Conservation (phyloP, 352 stramenopile species). For the Pythium angustatum region DNA sequence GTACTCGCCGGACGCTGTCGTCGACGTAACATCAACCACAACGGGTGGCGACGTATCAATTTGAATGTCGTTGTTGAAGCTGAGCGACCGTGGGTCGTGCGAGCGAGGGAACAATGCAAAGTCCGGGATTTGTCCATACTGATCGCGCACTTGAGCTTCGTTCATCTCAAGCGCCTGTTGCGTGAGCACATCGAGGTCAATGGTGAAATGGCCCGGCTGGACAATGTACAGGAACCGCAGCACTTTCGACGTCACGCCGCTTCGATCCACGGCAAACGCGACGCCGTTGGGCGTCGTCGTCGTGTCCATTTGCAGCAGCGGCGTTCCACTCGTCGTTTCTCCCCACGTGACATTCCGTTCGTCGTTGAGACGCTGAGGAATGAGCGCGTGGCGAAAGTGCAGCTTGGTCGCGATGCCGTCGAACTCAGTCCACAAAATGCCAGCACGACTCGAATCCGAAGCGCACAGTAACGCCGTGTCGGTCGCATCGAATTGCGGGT, state of each 20-base stretch:
- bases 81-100: conserved; percentile 46
- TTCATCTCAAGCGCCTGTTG: conserved; percentile 48
- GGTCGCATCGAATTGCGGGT: conserved; percentile 41
- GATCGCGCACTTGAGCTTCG: conserved; percentile 44
- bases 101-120: conserved; percentile 52
- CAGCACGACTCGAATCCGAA: conserved; percentile 21
- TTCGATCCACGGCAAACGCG: conserved; percentile 58
- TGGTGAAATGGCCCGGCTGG: conserved; percentile 32
- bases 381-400: conserved; percentile 46
- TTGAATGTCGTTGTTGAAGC: conserved; percentile 55
- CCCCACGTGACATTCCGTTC: conserved; percentile 29
- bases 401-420: conserved; percentile 69
- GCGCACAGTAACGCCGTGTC: conserved; percentile 49
- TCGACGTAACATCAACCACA: conserved; percentile 44
- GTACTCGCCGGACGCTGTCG: conserved; percentile 55
- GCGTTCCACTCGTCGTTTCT: conserved; percentile 40
- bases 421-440: conserved; percentile 72
- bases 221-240: conserved; percentile 63
- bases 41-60: conserved; percentile 55
- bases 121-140: conserved; percentile 43
- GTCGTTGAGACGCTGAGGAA: conserved; percentile 23
- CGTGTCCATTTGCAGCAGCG: conserved; percentile 47
- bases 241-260: conserved; percentile 37
- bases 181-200: conserved; percentile 46
- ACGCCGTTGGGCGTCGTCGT: conserved; percentile 36